Evolutionary conservation across 108 stramenopile genomes (phyloP), one percentile per base, ranked within the genome.

Genomic region (Cyclotella atomus): DNA sequence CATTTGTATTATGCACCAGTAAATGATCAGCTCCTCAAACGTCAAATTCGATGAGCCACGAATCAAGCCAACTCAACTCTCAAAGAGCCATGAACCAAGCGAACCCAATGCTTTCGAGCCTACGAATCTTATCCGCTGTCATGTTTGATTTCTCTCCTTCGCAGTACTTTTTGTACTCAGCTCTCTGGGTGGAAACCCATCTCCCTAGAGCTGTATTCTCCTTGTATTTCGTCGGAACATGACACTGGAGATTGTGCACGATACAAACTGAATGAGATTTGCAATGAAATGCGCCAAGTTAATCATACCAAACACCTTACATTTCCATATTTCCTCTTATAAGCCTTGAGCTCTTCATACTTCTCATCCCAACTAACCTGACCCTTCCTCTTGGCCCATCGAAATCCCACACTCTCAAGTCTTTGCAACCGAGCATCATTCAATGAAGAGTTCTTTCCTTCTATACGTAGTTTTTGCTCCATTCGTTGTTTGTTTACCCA

Each of bases 401-500:
- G 65, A 49, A 81, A 81, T 25, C 80, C 80, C 33, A 77, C 47
- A 32, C 60, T 57, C 47, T 71, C 62, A 7, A 81, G 76, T 14
- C 64, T 60, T 3, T 59, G 33, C 54, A 81, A 23, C 41, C 76
- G 65, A 0, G 15, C 54, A 28, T 84, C 71, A 32, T 69, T 82
- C 23, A 84, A 64, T 12, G 71, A 62, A 12, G 80, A 82, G 19
- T 50, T 56, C 50, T 73, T 81, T 43, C 83, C 83, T 25, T 83
- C 83, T 7, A 59, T 38, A 7, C 79, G 70, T 38, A 59, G 53
- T 61, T 83, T 80, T 33, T 83, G 75, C 38, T 83, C 83, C 75
- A 77, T 73, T 0, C 80, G 75, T 75, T 84, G 83, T 75, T 84
- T 79, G 50, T 79, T 79, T 34, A 89, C 88, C 92, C 89, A 93